phyloP scores from a whole-genome alignment of 768 basidiomycete genomes.

The Lepiota venenata region DNA sequence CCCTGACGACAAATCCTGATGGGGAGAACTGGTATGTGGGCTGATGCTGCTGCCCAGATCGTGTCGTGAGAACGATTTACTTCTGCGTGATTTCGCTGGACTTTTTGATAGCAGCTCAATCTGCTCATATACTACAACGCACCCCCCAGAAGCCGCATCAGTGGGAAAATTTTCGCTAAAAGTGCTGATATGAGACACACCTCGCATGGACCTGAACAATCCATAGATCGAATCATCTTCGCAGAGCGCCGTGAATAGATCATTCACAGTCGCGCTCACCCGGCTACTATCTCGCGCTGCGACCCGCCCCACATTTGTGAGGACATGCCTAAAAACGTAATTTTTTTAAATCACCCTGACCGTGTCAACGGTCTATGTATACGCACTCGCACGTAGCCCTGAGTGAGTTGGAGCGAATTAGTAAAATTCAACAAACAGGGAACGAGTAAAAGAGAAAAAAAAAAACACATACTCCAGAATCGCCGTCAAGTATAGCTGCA shows the following conservation, averaged over 20 bases:
- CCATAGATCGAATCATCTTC: slow-evolving; percentile 88
- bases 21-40: slow-evolving; percentile 44
- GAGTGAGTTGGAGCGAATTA: slow-evolving; percentile 21
- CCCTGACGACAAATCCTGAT: slow-evolving; percentile 34
- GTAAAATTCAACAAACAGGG: slow-evolving; percentile 16
- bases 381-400: slow-evolving; percentile 89
- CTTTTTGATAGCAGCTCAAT: slow-evolving; percentile 65
- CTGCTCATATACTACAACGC: slow-evolving; percentile 69
- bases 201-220: slow-evolving; percentile 83
- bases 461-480: slow-evolving; percentile 78
- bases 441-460: slow-evolving; percentile 14
- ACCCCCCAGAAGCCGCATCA: slow-evolving; percentile 14
- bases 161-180: slow-evolving; percentile 15
- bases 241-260: slow-evolving; percentile 84
- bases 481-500: slow-evolving; percentile 85
- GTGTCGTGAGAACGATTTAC: slow-evolving; percentile 62
- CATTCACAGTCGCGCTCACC: slow-evolving; percentile 68
- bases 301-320: slow-evolving; percentile 81
- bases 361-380: not conserved
- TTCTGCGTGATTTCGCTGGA: slow-evolving; percentile 51
- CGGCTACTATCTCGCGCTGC: slow-evolving; percentile 84
- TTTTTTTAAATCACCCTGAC: slow-evolving; percentile 4
- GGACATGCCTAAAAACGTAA: slow-evolving; percentile 59
- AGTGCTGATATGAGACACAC: slow-evolving; percentile 38
- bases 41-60: slow-evolving; percentile 37